Conservation (phyloP, 345 rosid species). For the Camelina hispida region DNA sequence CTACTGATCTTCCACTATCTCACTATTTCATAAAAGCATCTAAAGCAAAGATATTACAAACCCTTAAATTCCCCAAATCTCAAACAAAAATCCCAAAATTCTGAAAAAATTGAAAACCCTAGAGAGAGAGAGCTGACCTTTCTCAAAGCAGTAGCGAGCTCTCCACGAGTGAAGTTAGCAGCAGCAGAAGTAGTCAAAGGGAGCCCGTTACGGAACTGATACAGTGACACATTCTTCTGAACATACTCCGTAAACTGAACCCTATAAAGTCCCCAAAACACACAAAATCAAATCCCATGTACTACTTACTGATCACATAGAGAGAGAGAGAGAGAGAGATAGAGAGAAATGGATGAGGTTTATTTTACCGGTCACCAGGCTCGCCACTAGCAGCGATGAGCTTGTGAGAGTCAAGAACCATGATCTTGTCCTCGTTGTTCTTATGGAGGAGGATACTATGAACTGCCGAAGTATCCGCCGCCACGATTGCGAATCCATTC, state of each 20-base stretch:
- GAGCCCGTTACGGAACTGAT: slow-evolving; percentile 91
- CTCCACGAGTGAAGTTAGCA: slow-evolving; percentile 91
- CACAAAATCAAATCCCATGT: neutral
- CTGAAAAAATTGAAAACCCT: slow-evolving; percentile 12
- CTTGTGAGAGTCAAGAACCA: slow-evolving; percentile 94
- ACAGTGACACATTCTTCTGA: slow-evolving; percentile 93
- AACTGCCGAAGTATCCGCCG: slow-evolving; percentile 90
- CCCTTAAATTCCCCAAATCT: slow-evolving; percentile 12
- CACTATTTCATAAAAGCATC: neutral
- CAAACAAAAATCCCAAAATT: neutral
- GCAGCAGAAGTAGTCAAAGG: slow-evolving; percentile 92
- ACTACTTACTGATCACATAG: neutral
- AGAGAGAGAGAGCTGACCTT: slow-evolving; percentile 58
- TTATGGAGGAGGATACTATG: slow-evolving; percentile 93
- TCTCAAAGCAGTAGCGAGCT: slow-evolving; percentile 93
- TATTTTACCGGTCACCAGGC: slow-evolving; percentile 80
- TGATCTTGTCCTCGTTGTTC: slow-evolving; percentile 95
- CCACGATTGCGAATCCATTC: slow-evolving; percentile 78
- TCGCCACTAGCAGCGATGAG: slow-evolving; percentile 97
- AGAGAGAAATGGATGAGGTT: neutral
- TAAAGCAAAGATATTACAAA: neutral
- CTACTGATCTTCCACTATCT: neutral
- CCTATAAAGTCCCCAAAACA: slow-evolving; percentile 40
- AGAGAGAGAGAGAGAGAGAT: neutral
- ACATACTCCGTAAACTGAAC: slow-evolving; percentile 97